Evolutionary conservation across 2,329 filamentous ascomycete genomes (phyloP).

Genomic region (Tolypocladium cylindrosporum): DNA sequence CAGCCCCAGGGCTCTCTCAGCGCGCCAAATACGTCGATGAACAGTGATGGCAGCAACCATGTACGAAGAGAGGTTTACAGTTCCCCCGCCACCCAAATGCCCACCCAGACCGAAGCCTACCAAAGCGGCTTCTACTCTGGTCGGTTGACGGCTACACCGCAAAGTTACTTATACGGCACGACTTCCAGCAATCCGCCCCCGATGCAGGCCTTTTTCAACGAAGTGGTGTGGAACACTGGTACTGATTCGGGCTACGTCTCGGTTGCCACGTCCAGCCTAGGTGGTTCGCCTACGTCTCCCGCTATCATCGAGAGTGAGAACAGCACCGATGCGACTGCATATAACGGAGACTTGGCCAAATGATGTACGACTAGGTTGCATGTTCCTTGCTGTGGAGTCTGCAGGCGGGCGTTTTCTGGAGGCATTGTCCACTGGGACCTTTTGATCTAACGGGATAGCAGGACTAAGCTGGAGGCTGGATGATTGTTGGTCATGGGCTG

Average conservation of each 20-base stretch:
- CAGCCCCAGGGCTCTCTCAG: neutral
- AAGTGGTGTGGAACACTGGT: neutral
- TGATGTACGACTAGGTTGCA: neutral
- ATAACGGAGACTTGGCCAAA: neutral
- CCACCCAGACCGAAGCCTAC: neutral
- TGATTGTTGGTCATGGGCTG: neutral
- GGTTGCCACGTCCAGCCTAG: neutral
- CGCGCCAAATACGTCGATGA: neutral
- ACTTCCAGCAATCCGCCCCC: neutral
- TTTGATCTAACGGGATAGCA: neutral
- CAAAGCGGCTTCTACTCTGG: neutral
- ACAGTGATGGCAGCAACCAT: neutral
- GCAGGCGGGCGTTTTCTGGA: neutral
- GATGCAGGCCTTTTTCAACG: neutral
- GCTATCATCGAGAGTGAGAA: neutral
- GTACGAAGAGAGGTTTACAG: neutral
- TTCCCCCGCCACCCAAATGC: neutral
- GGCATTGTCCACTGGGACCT: neutral
- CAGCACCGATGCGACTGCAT: neutral
- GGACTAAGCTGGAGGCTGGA: neutral
- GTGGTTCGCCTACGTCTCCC: neutral
- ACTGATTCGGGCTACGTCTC: conserved; percentile 1
- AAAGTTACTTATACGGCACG: neutral
- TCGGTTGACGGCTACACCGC: neutral
- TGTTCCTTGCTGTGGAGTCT: neutral